Base-by-base conservation (phyloP, 2,329 filamentous ascomycete species). In the Talaromyces verruculosus region DNA sequence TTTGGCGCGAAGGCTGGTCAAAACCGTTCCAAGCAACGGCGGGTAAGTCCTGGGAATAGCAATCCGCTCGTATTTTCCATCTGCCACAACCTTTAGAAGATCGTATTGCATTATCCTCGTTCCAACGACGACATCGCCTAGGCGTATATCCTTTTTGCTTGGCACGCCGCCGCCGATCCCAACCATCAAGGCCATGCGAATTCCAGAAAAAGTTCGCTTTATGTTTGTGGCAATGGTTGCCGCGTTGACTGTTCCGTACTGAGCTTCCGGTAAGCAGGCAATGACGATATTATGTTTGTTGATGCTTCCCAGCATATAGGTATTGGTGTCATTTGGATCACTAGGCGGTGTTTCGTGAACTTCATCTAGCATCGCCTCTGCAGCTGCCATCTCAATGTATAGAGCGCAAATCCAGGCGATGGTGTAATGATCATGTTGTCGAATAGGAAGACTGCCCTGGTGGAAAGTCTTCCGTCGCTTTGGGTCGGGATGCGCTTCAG, bases 271-370 rank as follows among this genome's bases (percentile, higher is more conserved):
- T 45, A 70, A 41, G 37, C 65, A 68, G 1, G 69, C 68, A 22
- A 71, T 69, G 10, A 68, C 68, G 17, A 71, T 60, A 15, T 71
- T 69, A 37, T 69, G 68, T 30, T 66, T 41, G 7, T 64, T 58
- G 4, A 72, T 68, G 19, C 57, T 67, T 47, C 71, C 69, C 19
- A 72, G 64, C 13, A 66, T 43, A 55, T 72, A 71, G 25, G 17
- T 62, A 25, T 62, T 62, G 8, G n/a, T 64, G 17, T 64, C 62
- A n/a, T 33, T n/a, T n/a, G 57, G 4, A 33, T 11, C 7, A 4
- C 11, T 25, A 6, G n/a, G 13, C 11, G 13, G 55, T 2, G 28
- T 5, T 25, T 57, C 28, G 30, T 65, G 63, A 15, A 61, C 19
- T 13, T 61, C 57, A 39, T 65, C 63, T 5, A 65, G 37, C 43